phyloP scores from a whole-genome alignment of 2,329 filamentous ascomycete genomes.

The Fusarium sp. region DNA sequence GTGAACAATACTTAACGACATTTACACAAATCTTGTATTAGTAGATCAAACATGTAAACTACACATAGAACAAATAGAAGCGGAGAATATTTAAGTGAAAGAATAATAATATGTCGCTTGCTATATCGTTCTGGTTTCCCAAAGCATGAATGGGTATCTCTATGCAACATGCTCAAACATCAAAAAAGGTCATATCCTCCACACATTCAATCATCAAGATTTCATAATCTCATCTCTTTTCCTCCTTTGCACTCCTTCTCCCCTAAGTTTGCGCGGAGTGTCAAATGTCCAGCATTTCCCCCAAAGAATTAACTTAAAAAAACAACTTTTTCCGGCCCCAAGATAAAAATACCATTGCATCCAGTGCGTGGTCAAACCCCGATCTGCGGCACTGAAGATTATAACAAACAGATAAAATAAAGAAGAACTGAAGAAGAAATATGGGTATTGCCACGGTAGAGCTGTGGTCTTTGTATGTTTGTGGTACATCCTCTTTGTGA shows the following conservation, averaged over 20 bases:
- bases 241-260: slow-evolving; percentile 35
- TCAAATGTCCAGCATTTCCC: slow-evolving; percentile 44
- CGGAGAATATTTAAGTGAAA: slow-evolving; percentile 4
- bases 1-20: not conserved
- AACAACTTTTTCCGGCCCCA: slow-evolving; percentile 19
- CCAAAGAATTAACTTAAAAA: slow-evolving; percentile 30
- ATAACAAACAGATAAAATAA: slow-evolving; percentile 19
- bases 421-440: slow-evolving; percentile 2
- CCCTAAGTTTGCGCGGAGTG: slow-evolving; percentile 28
- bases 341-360: slow-evolving; percentile 44
- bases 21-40: slow-evolving; percentile 9
- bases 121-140: slow-evolving; percentile 45
- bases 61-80: not conserved
- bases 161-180: slow-evolving; percentile 47
- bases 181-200: slow-evolving; percentile 39
- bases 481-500: slow-evolving; percentile 14
- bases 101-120: slow-evolving; percentile 47
- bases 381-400: slow-evolving; percentile 45
- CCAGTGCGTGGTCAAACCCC: slow-evolving; percentile 45
- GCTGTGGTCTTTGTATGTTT: slow-evolving; percentile 1
- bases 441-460: slow-evolving; percentile 8
- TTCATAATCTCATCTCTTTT: slow-evolving; percentile 31
- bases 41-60: not conserved
- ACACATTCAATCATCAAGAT: slow-evolving; percentile 44
- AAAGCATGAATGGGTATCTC: slow-evolving; percentile 49